phyloP scores from a whole-genome alignment of 805 yeast species.

The Starmerella geochares region DNA sequence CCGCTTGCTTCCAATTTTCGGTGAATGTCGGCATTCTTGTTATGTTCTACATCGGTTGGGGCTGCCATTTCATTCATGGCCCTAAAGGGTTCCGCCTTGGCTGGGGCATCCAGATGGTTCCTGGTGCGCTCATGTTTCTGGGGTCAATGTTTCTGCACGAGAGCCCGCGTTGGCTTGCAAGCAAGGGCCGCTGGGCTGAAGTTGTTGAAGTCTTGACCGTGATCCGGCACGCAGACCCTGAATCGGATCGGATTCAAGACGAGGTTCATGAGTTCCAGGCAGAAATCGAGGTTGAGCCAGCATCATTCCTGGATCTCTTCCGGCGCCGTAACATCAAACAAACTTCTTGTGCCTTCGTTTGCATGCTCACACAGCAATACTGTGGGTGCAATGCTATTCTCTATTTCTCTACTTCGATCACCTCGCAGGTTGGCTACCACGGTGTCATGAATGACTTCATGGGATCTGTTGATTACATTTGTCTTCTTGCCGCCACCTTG shows the following conservation, averaged over 20 bases:
- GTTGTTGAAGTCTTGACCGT: conserved; percentile 49
- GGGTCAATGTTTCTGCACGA: conserved; percentile 67
- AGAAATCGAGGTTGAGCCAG: conserved; percentile 28
- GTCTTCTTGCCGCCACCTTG: conserved; percentile 66
- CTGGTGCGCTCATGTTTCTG: conserved; percentile 51
- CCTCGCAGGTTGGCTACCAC: conserved; percentile 40
- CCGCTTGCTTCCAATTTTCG: conserved; percentile 62
- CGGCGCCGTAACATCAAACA: conserved; percentile 28
- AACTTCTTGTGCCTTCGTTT: conserved; percentile 54
- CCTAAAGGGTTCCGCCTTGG: conserved; percentile 68
- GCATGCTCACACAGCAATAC: conserved; percentile 79
- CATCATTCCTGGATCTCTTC: conserved; percentile 43
- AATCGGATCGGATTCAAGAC: conserved; percentile 30
- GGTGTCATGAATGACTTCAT: conserved; percentile 60
- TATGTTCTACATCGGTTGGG: conserved; percentile 54
- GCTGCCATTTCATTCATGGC: conserved; percentile 29
- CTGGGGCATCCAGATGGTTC: conserved; percentile 57
- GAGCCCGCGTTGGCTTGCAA: conserved; percentile 61
- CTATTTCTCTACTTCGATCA: conserved; percentile 79
- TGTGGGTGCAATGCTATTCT: conserved; percentile 85
- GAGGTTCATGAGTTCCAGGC: conserved; percentile 35
- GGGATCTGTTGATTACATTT: conserved; percentile 43
- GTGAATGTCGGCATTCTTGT: conserved; percentile 61
- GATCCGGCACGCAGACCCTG: conserved; percentile 32
- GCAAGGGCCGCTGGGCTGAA: conserved; percentile 44